phyloP scores from a whole-genome alignment of 768 basidiomycete genomes.

The Mrakia hoshinonis region DNA sequence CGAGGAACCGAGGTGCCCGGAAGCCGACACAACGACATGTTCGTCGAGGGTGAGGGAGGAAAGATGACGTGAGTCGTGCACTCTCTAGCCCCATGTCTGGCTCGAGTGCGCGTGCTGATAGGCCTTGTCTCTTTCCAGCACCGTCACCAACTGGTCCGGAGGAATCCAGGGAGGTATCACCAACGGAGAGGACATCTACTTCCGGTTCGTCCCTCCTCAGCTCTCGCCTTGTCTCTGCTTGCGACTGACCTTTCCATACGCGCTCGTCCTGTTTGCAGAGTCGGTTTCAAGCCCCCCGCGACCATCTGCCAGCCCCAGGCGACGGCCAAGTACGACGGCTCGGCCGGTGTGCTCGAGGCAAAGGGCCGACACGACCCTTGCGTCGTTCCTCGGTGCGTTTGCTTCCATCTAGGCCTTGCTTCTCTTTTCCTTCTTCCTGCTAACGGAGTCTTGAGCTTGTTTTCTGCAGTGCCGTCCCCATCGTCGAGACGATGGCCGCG shows the following conservation, averaged over 20 bases:
- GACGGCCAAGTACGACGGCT: slow-evolving; percentile 90
- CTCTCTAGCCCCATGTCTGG: not conserved
- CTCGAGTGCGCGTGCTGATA: not conserved
- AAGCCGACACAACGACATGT: slow-evolving; percentile 85
- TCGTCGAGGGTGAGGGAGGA: slow-evolving; percentile 57
- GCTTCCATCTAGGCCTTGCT: not conserved
- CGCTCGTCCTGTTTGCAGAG: slow-evolving; percentile 44
- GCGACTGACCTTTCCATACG: not conserved
- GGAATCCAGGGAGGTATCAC: slow-evolving; percentile 97
- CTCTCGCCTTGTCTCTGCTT: not conserved
- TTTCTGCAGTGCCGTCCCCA: slow-evolving; percentile 66
- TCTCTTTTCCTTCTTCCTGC: not conserved
- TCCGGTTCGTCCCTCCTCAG: slow-evolving; percentile 53
- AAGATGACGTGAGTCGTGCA: slow-evolving; percentile 45
- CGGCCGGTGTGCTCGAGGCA: slow-evolving; percentile 75
- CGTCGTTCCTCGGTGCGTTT: slow-evolving; percentile 64
- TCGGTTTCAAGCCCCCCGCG: slow-evolving; percentile 97
- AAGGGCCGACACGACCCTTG: slow-evolving; percentile 94
- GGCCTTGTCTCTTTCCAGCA: slow-evolving; percentile 42
- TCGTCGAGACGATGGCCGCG: slow-evolving; percentile 95
- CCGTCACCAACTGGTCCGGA: slow-evolving; percentile 88
- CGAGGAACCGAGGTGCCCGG: slow-evolving; percentile 88
- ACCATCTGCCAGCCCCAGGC: slow-evolving; percentile 87
- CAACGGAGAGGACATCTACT: slow-evolving; percentile 95
- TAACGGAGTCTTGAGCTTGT: not conserved